These are phyloP conservation scores for Inonotus hispidus DNA, from an alignment of 1,284 basidiomycete species.

Conservation along the genomic window DNA sequence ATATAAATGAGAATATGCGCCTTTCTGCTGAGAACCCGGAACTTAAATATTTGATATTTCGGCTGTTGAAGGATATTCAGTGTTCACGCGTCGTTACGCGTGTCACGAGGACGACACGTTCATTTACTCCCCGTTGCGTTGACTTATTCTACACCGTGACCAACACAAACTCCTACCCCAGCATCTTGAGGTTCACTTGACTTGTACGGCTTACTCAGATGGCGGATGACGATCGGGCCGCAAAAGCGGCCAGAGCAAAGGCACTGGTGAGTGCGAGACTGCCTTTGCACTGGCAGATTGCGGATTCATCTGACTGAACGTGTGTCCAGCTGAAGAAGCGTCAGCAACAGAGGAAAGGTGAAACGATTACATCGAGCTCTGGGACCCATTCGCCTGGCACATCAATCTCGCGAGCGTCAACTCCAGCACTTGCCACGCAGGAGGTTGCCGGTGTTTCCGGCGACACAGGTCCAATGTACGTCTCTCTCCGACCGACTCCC, in stretches of 20 bases:
- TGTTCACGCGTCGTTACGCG: neutral
- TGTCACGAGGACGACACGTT: neutral
- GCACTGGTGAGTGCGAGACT: conserved; percentile 50
- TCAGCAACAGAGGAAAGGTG: conserved; percentile 63
- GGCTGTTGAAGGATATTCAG: neutral
- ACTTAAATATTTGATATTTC: neutral
- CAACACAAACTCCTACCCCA: neutral
- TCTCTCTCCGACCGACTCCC: neutral
- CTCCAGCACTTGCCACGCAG: conserved; percentile 22
- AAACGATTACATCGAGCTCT: conserved; percentile 30
- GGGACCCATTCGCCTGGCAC: conserved; percentile 38
- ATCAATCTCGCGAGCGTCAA: conserved; percentile 38
- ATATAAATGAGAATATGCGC: conserved; percentile 8
- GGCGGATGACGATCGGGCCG: conserved; percentile 71
- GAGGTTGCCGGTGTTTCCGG: conserved; percentile 28
- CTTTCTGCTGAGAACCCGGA: conserved; percentile 1
- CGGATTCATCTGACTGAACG: conserved; percentile 16
- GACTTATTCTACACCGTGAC: neutral
- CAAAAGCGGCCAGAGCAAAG: conserved; percentile 74
- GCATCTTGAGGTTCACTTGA: no score
- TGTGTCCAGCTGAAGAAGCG: conserved; percentile 57
- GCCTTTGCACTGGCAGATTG: conserved; percentile 7
- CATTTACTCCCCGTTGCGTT: neutral
- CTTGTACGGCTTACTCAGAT: conserved; percentile 21
- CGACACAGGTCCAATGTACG: conserved; percentile 25